A percentile compares a stretch with the other conserved stretches of the same genome.
Conservation (phyloP, 129 eudicot genomes). For the Ambrosia trifida region DNA sequence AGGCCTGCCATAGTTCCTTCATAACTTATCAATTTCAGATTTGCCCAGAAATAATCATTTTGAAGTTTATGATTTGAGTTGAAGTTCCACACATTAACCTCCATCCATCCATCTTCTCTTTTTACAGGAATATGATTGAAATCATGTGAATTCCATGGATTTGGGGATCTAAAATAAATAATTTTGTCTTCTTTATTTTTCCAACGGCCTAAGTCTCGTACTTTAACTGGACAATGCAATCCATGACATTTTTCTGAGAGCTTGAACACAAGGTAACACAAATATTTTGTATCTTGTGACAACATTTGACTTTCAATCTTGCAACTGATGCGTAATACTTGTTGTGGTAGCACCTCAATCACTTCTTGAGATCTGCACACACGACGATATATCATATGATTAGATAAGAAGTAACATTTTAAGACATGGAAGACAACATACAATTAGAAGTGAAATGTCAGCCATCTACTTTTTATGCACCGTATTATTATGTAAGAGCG, state of each 20-base stretch:
- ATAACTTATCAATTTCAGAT: background rate
- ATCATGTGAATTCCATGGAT: background rate
- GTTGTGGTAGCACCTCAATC: conserved; percentile 1
- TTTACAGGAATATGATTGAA: background rate
- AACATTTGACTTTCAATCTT: background rate
- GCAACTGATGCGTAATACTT: background rate
- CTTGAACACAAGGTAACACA: conserved; percentile 8
- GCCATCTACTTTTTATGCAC: background rate
- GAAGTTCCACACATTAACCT: conserved; percentile 8
- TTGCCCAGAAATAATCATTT: background rate
- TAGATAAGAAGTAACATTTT: background rate
- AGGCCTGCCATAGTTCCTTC: conserved; percentile 4
- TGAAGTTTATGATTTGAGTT: background rate
- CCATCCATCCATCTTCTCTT: conserved; percentile 13
- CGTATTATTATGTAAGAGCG: background rate
- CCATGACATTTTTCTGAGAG: conserved; percentile 5
- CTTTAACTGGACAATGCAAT: background rate
- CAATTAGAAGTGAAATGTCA: background rate
- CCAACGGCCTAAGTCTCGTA: background rate
- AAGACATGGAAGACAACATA: background rate
- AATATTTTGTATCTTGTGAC: background rate
- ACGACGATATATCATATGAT: background rate
- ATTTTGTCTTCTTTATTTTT: background rate
- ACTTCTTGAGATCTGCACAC: conserved; percentile 2
- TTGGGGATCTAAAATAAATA: conserved; percentile 3